Evolutionary conservation across 768 basidiomycete genomes (phyloP).

Genomic region (Mycena latifolia): DNA sequence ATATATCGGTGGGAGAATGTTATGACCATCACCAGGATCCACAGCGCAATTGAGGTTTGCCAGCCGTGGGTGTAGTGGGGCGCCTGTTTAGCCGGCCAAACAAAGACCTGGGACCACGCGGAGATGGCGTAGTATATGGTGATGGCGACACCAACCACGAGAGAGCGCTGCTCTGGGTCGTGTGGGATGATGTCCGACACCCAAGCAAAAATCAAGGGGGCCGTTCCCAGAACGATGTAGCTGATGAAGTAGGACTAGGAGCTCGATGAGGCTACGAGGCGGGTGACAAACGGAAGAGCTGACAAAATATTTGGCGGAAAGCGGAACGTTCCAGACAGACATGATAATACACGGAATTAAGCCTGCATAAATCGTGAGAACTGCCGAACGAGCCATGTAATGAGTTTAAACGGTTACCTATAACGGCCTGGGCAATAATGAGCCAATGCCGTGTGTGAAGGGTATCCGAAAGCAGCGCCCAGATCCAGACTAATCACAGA

Average conservation of each 20-base stretch:
- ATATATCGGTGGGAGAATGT: not conserved
- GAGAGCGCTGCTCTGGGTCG: conserved; percentile 1
- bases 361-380: not conserved
- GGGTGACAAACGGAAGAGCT: not conserved
- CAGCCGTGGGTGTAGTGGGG: not conserved
- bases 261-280: not conserved
- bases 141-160: conserved; percentile 4
- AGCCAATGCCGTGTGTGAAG: conserved; percentile 4
- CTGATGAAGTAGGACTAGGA: conserved; percentile 5
- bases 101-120: conserved; percentile 3
- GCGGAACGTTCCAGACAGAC: not conserved
- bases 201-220: conserved; percentile 6
- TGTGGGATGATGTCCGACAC: conserved; percentile 7
- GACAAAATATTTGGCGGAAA: not conserved
- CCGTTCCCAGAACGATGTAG: conserved; percentile 7
- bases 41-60: conserved; percentile 2
- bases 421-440: conserved; percentile 1
- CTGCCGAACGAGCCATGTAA: not conserved
- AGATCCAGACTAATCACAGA: not conserved
- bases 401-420: not conserved
- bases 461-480: not conserved
- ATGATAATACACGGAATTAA: conserved; percentile 1
- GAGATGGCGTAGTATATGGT: conserved; percentile 1
- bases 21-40: not conserved
- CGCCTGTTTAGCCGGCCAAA: not conserved